A percentile compares a stretch with the other conserved stretches of the same genome.
Conservation (phyloP, 2,329 filamentous ascomycete genomes). For the Didymella sp. region DNA sequence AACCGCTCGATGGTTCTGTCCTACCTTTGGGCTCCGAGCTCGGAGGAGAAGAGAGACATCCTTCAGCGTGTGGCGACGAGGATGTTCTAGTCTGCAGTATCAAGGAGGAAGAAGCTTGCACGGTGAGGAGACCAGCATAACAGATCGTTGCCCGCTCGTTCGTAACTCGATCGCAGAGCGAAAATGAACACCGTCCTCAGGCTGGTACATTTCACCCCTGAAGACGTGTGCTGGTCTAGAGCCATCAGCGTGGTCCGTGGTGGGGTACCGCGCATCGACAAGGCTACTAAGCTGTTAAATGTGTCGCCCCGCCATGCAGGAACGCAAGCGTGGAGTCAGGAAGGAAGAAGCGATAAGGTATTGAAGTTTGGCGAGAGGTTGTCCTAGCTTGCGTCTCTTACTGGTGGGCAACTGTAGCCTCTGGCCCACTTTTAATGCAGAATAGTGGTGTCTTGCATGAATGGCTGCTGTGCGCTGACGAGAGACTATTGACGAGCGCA, state of each 20-base stretch:
- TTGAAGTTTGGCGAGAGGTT: neutral
- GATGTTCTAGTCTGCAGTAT: no score
- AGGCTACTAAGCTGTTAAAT: neutral
- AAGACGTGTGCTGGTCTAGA: conserved; percentile 1
- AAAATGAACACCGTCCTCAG: neutral
- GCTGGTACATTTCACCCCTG: neutral
- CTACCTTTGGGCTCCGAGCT: neutral
- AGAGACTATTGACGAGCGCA: conserved; percentile 6
- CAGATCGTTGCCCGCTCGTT: neutral
- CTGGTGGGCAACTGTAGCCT: neutral
- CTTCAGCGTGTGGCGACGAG: neutral
- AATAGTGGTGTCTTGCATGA: neutral
- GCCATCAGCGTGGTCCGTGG: neutral
- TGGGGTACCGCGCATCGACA: neutral
- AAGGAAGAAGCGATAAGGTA: conserved; percentile 6
- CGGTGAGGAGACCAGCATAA: neutral
- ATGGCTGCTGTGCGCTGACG: conserved; percentile 5
- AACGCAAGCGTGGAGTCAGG: conserved; percentile 1
- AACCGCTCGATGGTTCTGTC: conserved; percentile 1
- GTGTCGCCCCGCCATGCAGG: conserved; percentile 5
- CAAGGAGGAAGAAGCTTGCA: neutral
- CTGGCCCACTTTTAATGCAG: conserved; percentile 2
- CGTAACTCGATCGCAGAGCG: neutral
- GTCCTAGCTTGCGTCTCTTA: conserved; percentile 1
- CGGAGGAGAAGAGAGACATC: neutral